Percentiles rank a stretch among this genome's conserved stretches.
Evolutionary conservation across 805 yeast species (phyloP).

Genomic region (Saccharomyces mikatae): DNA sequence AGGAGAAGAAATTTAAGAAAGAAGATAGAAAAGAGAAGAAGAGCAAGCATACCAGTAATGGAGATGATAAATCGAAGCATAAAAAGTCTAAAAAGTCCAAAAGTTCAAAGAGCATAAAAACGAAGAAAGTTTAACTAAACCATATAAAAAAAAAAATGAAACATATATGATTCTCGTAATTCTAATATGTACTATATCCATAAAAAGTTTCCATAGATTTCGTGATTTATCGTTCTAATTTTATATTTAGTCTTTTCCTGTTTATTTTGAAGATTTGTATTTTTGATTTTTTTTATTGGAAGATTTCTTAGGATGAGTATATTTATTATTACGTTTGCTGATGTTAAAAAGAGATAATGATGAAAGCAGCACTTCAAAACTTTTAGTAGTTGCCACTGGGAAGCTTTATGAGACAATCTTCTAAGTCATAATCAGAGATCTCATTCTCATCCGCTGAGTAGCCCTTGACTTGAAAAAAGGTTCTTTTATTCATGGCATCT

Average conservation of each 20-base stretch:
- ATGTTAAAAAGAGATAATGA: conserved; percentile 18
- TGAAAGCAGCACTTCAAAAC: neutral
- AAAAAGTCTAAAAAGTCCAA: conserved; percentile 19
- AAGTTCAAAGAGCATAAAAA: conserved; percentile 18
- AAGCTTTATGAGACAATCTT: conserved; percentile 14
- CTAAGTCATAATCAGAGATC: conserved; percentile 4
- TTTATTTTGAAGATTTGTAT: neutral
- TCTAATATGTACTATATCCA: neutral
- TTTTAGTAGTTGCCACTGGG: conserved; percentile 3
- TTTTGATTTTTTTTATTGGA: neutral
- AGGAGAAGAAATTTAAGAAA: conserved; percentile 6
- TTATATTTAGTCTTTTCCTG: neutral
- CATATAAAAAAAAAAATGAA: conserved; percentile 14
- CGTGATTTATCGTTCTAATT: neutral
- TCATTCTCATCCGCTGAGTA: conserved; percentile 2
- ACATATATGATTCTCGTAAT: conserved; percentile 2
- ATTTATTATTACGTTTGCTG: neutral
- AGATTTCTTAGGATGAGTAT: neutral
- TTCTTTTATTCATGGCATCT: conserved; percentile 11
- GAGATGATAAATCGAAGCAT: conserved; percentile 16
- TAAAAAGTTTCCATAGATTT: too few species aligned
- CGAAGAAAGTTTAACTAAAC: conserved; percentile 26
- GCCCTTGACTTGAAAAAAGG: conserved; percentile 17
- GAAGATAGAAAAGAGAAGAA: conserved; percentile 12
- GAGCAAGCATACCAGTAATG: conserved; percentile 15